Conservation (phyloP, 768 basidiomycete species). For the Rhizopogon vulgaris region DNA sequence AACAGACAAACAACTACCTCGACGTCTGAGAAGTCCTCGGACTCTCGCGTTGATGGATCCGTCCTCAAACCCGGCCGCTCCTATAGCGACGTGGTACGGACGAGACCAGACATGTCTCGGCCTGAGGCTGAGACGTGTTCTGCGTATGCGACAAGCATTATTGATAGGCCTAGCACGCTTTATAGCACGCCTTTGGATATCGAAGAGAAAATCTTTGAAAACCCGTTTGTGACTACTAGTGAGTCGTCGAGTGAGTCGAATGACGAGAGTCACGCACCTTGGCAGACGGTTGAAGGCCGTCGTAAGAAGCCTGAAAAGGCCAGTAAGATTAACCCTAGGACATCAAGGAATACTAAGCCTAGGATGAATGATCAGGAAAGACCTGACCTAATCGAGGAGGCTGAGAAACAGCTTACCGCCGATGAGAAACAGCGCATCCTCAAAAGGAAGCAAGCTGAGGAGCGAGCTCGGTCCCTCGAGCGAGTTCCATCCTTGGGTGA, state of each 20-base stretch:
- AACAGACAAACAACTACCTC: neutral
- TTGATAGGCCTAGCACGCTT: too few relatives aligned
- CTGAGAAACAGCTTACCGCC: neutral
- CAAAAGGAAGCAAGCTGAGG: neutral
- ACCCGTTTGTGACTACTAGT: too few relatives aligned
- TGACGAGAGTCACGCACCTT: neutral
- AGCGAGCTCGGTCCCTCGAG: rapidly evolving
- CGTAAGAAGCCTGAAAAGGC: neutral
- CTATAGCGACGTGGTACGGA: neutral
- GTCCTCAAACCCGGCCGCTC: neutral
- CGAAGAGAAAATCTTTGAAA: neutral
- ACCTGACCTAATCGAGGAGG: neutral
- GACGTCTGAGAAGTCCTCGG: neutral
- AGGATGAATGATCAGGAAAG: too few relatives aligned
- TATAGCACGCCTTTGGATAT: too few relatives aligned
- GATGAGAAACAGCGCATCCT: neutral
- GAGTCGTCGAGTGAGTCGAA: neutral
- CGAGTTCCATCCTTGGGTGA: neutral
- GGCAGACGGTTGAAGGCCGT: neutral
- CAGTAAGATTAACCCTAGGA: neutral
- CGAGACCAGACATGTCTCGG: too few relatives aligned
- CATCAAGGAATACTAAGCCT: too few relatives aligned
- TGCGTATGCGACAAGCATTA: too few relatives aligned
- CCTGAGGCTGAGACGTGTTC: too few relatives aligned
- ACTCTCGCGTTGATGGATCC: neutral